Base-by-base conservation (phyloP, 305 asterid species). In the Plantago rigida region DNA sequence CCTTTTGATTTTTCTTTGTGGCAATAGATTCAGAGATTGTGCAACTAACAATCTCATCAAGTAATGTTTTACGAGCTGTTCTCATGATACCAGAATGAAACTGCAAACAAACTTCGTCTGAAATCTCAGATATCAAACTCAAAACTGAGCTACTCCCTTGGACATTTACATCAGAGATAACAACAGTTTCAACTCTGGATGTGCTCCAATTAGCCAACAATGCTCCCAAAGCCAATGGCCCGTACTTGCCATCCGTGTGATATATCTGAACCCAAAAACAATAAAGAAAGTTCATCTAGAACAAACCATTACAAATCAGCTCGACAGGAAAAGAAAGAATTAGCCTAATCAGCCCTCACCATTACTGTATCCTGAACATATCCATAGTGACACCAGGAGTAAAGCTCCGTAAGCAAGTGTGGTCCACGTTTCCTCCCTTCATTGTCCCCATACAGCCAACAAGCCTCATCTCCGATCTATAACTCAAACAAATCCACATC, bases 381-480 rank as follows among this genome's bases (percentile, higher is more conserved):
- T 56, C 90, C 95, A 75, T 73, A 77, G 67, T 85, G 88, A 78
- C 71, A 73, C 95, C 96, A 93, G 11, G 96, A 79, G 69, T 81
- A 65, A 55, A 93, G 94, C 75, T 87, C 95, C 2, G 69, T 39
- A 56, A 89, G 85, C 59, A 95, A 69, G 75, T 89, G 81, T 0
- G 97, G 99, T 65, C 99, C 97, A 34, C 77, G 97, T 71, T 77
- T 83, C 59, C 62, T 72, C 62, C 97, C 96, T 51, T 80, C 80
- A 6, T 75, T 84, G 56, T 87, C 96, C 83, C 80, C 87, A 71
- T 75, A 76, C 68, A 89, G 59, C 99, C 99, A 93, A 70, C 95
- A 89, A 48, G 81, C 71, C 63, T 87, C 89, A 63, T 87, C 89
- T 64, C 78, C 86, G 10, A 71, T 57, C 95, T 88, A 79, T 13